Conservation (phyloP, 169 alveolate genomes). For the Plasmodium vivax region DNA sequence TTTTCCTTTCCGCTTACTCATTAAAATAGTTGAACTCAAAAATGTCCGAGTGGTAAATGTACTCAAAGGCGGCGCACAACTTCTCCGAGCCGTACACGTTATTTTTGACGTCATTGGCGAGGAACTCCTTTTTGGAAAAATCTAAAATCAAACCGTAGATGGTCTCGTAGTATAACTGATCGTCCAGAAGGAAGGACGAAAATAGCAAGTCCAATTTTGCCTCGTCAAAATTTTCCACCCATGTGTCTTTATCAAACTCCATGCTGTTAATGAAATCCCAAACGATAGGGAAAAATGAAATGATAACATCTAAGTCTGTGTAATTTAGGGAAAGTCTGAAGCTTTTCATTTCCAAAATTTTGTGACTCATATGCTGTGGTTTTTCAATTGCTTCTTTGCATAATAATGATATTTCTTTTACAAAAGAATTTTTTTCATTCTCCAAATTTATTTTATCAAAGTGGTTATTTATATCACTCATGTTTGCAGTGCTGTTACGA, state of each 20-base stretch:
- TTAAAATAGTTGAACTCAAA: conserved; percentile 68
- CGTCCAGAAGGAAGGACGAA: conserved; percentile 60
- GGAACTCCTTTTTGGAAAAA: conserved; percentile 35
- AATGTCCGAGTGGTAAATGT: conserved; percentile 63
- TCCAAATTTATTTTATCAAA: conserved; percentile 22
- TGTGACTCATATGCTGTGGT: conserved; percentile 73
- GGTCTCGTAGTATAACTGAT: conserved; percentile 63
- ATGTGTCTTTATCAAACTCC: conserved; percentile 61
- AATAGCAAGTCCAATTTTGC: conserved; percentile 53
- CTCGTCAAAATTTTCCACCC: conserved; percentile 48
- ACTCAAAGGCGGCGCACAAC: conserved; percentile 48
- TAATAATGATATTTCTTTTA: conserved; percentile 46
- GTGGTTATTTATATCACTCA: conserved; percentile 17
- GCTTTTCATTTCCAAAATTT: conserved; percentile 73
- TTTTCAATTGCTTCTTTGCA: conserved; percentile 73
- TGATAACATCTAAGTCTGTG: conserved; percentile 59
- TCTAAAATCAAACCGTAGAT: conserved; percentile 46
- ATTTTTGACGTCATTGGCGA: conserved; percentile 21
- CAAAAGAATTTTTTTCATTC: conserved; percentile 42
- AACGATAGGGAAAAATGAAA: conserved; percentile 38
- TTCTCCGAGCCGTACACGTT: conserved; percentile 42
- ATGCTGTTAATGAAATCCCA: conserved; percentile 53
- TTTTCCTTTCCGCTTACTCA: conserved; percentile 22
- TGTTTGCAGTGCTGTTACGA: background rate
- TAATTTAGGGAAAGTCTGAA: conserved; percentile 71